Percentiles rank a stretch among this genome's conserved stretches.
Evolutionary conservation across 2,329 filamentous ascomycete genomes (phyloP).

Genomic region (Trichoderma semiorbis): DNA sequence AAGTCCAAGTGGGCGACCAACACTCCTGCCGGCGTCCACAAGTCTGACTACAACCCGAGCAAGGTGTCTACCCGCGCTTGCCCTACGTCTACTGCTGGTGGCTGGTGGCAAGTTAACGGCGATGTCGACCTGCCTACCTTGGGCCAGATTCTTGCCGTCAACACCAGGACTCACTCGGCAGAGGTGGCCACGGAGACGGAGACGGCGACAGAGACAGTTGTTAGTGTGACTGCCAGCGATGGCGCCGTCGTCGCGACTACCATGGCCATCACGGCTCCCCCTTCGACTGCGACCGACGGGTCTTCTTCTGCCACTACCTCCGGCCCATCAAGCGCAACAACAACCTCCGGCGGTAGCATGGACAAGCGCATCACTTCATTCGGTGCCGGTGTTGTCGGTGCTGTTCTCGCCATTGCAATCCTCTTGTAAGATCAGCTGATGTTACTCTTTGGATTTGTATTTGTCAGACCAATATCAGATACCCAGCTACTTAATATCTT

Average conservation of each 20-base stretch:
- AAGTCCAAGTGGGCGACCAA: slow-evolving; percentile 72
- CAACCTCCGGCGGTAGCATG: slow-evolving; percentile 17
- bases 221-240: not conserved
- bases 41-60: slow-evolving; percentile 61
- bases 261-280: not conserved
- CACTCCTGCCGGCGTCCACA: slow-evolving; percentile 64
- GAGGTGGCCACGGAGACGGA: not conserved
- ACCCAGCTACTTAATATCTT: not conserved
- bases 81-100: slow-evolving; percentile 63
- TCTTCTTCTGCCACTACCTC: not conserved
- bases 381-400: slow-evolving; percentile 19
- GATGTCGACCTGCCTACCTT: slow-evolving; percentile 67
- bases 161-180: not conserved
- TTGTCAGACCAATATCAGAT: slow-evolving; percentile 7
- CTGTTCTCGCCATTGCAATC: slow-evolving; percentile 19
- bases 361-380: slow-evolving; percentile 20
- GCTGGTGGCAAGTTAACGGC: slow-evolving; percentile 79
- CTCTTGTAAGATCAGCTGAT: slow-evolving; percentile 16
- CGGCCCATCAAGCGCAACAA: not conserved
- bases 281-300: not conserved
- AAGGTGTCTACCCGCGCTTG: slow-evolving; percentile 63
- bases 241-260: not conserved
- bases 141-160: slow-evolving; percentile 44
- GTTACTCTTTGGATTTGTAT: not conserved
- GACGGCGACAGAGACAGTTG: slow-evolving; percentile 7